A percentile compares a stretch with the other conserved stretches of the same genome.
Evolutionary conservation across 2,329 filamentous ascomycete species (phyloP).

Genomic region (Dothistroma septosporum): DNA sequence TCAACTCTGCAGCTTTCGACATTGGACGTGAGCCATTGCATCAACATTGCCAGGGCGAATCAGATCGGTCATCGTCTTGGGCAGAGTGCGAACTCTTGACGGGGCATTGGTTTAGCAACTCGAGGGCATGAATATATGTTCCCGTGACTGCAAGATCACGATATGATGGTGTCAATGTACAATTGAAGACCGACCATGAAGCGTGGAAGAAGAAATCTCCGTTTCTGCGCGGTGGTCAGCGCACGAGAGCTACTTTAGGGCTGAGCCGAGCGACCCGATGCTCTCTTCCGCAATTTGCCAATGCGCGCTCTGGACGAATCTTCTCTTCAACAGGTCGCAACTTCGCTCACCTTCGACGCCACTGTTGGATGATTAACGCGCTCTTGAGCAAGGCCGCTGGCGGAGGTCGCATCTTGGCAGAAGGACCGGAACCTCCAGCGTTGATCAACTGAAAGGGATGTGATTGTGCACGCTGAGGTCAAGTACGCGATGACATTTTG

Average conservation of each 20-base stretch:
- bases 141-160: too few relatives aligned
- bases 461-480: conserved; percentile 55
- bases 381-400: conserved; percentile 64
- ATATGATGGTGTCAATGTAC: too few relatives aligned
- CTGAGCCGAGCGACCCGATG: conserved; percentile 40
- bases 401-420: conserved; percentile 61
- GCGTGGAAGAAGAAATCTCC: too few relatives aligned
- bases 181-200: too few relatives aligned
- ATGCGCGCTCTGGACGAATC: conserved; percentile 61
- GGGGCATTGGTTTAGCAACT: too few relatives aligned
- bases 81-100: too few relatives aligned
- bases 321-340: conserved; percentile 52
- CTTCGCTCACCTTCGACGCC: conserved; percentile 30
- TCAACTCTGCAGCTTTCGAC: neutral
- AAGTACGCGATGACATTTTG: conserved; percentile 62
- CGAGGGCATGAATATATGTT: too few relatives aligned
- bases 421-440: conserved; percentile 60
- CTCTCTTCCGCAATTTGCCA: conserved; percentile 53
- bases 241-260: too few relatives aligned
- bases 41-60: neutral
- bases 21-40: neutral
- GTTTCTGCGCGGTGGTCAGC: too few relatives aligned
- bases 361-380: conserved; percentile 44
- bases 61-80: too few relatives aligned
- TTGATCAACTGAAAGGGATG: conserved; percentile 62